phyloP scores from a whole-genome alignment of 1,139 yeast species.

The Maudiozyma humilis region DNA sequence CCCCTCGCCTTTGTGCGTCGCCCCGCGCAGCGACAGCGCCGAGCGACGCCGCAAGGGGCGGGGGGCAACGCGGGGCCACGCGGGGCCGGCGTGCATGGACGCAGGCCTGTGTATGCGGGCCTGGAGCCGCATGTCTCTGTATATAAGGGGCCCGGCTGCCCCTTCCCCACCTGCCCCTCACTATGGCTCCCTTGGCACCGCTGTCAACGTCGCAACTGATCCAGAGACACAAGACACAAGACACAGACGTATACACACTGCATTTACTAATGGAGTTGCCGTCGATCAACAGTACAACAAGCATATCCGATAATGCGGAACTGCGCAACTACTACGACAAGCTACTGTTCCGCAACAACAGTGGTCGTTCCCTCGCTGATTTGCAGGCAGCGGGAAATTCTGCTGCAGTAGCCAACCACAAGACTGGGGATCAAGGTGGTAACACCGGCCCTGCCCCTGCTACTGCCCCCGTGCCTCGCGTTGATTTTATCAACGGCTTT shows the following conservation, averaged over 20 bases:
- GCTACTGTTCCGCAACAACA: conserved; percentile 27
- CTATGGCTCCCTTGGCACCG: too few species aligned
- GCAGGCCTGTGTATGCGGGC: too few species aligned
- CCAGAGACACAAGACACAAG: too few species aligned
- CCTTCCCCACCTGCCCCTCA: too few species aligned
- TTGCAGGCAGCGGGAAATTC: conserved; percentile 10
- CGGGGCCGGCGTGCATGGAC: too few species aligned
- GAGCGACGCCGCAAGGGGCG: background rate
- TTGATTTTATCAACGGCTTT: background rate
- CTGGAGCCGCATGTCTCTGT: too few species aligned
- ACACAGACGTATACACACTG: too few species aligned
- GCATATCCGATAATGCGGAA: conserved; percentile 30
- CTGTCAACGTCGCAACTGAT: too few species aligned
- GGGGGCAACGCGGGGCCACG: background rate
- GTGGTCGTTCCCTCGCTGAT: conserved; percentile 30
- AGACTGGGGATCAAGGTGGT: background rate
- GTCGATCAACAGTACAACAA: conserved; percentile 30
- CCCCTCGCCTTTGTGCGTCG: too few species aligned
- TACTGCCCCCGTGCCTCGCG: background rate
- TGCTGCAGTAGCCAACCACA: conserved; percentile 1
- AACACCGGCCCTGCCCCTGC: background rate
- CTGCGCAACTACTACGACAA: conserved; percentile 30
- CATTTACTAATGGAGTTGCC: conserved; percentile 28
- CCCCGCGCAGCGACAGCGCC: background rate
- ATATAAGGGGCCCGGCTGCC: too few species aligned